Percentiles rank a stretch among this genome's conserved stretches.
Conservation (phyloP, 495 filamentous ascomycete genomes). For the Penicillium mononematosum region DNA sequence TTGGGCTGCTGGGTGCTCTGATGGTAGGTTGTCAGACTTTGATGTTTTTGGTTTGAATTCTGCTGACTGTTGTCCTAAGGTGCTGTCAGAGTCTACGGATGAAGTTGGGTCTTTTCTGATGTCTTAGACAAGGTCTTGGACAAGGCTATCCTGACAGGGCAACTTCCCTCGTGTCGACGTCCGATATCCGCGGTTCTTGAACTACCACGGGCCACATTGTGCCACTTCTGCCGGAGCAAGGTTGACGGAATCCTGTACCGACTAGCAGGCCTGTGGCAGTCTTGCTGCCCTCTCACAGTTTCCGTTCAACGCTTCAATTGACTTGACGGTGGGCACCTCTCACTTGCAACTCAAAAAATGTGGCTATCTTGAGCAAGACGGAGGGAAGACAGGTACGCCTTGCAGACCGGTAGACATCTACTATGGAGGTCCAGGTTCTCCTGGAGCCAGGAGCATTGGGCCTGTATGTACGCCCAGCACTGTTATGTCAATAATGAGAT, state of each 20-base stretch:
- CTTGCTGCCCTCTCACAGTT: not conserved
- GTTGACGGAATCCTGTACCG: too few relatives aligned
- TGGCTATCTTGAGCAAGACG: not conserved
- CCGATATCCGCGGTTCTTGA: not conserved
- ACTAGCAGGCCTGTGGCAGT: not conserved
- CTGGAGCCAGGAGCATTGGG: not conserved
- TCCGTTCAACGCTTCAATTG: not conserved
- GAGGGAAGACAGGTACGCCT: not conserved
- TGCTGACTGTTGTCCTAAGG: conserved; percentile 16
- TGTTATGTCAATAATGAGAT: not conserved
- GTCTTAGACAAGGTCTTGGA: not conserved
- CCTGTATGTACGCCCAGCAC: not conserved
- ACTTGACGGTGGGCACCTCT: not conserved
- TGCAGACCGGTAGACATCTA: not conserved
- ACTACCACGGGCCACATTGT: not conserved
- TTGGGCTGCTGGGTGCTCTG: conserved; percentile 61
- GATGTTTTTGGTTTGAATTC: not conserved
- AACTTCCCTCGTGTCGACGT: not conserved
- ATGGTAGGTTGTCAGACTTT: conserved; percentile 44
- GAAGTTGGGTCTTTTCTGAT: not conserved
- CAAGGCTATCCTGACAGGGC: not conserved
- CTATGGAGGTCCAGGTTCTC: not conserved
- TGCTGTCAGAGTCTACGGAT: conserved; percentile 30
- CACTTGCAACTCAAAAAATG: not conserved
- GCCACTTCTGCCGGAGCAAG: not conserved